phyloP scores from a whole-genome alignment of 345 rosid species.

The Linum lewisii region DNA sequence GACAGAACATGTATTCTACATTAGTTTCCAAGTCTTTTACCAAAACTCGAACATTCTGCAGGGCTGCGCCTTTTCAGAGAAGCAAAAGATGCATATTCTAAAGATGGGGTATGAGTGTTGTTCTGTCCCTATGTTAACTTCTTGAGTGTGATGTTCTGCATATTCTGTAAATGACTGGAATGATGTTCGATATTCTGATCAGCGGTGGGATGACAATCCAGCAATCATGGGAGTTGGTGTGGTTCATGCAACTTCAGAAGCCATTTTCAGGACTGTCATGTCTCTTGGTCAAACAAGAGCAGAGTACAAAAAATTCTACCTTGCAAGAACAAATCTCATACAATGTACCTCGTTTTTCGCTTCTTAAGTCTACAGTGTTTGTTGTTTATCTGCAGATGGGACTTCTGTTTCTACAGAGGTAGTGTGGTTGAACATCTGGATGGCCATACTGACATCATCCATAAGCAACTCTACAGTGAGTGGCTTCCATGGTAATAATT shows the following conservation, averaged over 20 bases:
- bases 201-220: slow-evolving; percentile 89
- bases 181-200: slow-evolving; percentile 13
- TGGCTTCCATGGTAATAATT: slow-evolving; percentile 71
- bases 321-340: not conserved
- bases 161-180: not conserved
- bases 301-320: slow-evolving; percentile 50
- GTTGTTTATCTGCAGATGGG: slow-evolving; percentile 56
- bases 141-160: not conserved
- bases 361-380: not conserved
- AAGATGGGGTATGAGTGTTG: slow-evolving; percentile 35
- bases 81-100: slow-evolving; percentile 66
- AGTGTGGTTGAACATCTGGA: slow-evolving; percentile 80
- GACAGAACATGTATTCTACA: slow-evolving; percentile 7
- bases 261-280: slow-evolving; percentile 67
- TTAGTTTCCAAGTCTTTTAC: not conserved
- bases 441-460: slow-evolving; percentile 84
- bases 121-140: not conserved
- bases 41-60: slow-evolving; percentile 14
- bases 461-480: slow-evolving; percentile 49
- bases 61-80: slow-evolving; percentile 91
- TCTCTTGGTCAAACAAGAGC: slow-evolving; percentile 75
- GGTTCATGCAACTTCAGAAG: slow-evolving; percentile 72
- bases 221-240: slow-evolving; percentile 96
- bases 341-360: no score
- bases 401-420: slow-evolving; percentile 63